A percentile compares a stretch with the other conserved stretches of the same genome.
Conservation (phyloP, 176 grass and related monocot genomes). For the Eleusine coracana region DNA sequence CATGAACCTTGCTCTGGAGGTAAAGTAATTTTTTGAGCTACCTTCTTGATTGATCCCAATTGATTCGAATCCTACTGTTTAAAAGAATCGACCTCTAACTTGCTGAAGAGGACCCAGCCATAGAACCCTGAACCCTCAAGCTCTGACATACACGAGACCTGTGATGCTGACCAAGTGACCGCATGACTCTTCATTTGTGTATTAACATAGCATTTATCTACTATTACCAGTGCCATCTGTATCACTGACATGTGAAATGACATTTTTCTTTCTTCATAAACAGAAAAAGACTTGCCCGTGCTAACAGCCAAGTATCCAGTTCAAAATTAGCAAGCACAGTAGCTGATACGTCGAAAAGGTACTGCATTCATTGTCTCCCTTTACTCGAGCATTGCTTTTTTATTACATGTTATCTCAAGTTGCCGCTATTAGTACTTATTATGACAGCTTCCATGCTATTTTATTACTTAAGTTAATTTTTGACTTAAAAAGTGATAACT, state of each 20-base stretch:
- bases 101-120: neutral
- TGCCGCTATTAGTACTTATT: conserved; percentile 6
- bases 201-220: neutral
- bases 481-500: neutral
- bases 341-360: conserved; percentile 61
- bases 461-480: neutral
- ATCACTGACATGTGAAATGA: conserved; percentile 24
- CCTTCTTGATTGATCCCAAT: neutral
- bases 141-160: neutral
- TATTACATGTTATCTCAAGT: conserved; percentile 13
- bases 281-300: conserved; percentile 62
- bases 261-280: conserved; percentile 32
- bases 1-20: neutral
- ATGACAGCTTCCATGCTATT: neutral
- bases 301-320: conserved; percentile 41
- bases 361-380: neutral
- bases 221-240: conserved; percentile 8
- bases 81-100: neutral
- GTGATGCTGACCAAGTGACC: neutral
- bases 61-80: neutral
- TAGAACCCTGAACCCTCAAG: neutral
- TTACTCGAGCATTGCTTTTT: neutral
- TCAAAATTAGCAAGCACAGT: conserved; percentile 41
- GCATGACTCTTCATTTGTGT: neutral
- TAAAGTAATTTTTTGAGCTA: neutral